A percentile compares a stretch with the other conserved stretches of the same genome.
Conservation (phyloP, 352 stramenopile species). For the Phytophthora vignae region DNA sequence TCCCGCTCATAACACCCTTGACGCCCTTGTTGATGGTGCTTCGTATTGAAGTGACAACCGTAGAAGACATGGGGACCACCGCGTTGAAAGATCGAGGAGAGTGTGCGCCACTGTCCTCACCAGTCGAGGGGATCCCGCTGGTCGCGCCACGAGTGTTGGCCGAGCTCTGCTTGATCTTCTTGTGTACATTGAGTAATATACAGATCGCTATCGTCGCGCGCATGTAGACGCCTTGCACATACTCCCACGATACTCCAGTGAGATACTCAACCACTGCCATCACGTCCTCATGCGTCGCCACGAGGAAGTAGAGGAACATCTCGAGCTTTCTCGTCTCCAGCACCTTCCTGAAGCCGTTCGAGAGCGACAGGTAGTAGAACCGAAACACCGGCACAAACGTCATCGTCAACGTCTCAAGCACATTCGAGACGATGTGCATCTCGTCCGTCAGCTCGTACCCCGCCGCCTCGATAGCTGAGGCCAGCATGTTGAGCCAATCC, state of each 20-base stretch:
- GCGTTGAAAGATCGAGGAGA: constrained; percentile 1
- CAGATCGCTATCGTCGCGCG: constrained; percentile 7
- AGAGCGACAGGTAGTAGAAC: constrained; percentile 32
- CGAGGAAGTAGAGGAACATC: constrained; percentile 24
- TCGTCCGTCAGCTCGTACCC: constrained; percentile 6
- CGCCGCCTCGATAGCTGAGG: background rate
- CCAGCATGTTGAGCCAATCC: constrained; percentile 9
- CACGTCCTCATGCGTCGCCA: constrained; percentile 29
- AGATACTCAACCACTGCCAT: constrained; percentile 3
- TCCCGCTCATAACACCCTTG: background rate
- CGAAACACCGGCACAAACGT: constrained; percentile 24
- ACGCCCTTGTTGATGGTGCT: background rate
- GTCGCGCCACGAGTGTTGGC: background rate
- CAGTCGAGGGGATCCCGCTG: background rate
- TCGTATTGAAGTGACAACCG: constrained; percentile 1
- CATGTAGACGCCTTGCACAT: constrained; percentile 14
- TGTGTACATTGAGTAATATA: constrained; percentile 29
- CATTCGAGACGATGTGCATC: constrained; percentile 16
- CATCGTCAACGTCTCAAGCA: constrained; percentile 23
- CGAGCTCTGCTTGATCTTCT: constrained; percentile 7
- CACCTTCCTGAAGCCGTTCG: background rate
- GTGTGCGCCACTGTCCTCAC: background rate
- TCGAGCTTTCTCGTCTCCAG: constrained; percentile 20
- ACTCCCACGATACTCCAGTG: constrained; percentile 25
- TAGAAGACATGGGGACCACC: background rate